A percentile compares a stretch with the other conserved stretches of the same genome.
phyloP scores from a whole-genome alignment of 2,329 filamentous ascomycete genomes.

The Cladophialophora carrionii region DNA sequence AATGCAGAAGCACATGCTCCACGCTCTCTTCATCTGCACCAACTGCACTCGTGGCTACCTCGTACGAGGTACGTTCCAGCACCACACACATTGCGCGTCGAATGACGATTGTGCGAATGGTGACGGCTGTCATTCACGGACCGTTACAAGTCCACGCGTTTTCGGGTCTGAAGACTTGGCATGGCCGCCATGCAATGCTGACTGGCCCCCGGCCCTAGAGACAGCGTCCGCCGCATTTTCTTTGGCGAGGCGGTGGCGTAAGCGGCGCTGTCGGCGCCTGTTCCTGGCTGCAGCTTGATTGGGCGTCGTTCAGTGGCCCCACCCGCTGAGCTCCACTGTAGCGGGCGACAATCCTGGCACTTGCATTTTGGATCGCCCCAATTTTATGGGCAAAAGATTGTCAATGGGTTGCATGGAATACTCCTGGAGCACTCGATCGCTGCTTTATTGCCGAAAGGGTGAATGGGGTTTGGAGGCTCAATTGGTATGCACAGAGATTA shows the following conservation, averaged over 20 bases:
- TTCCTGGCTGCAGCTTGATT: slow-evolving; percentile 3
- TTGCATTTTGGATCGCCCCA: slow-evolving; percentile 8
- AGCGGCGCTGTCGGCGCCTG: slow-evolving; percentile 22
- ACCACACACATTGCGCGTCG: background rate
- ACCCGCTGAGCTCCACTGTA: background rate
- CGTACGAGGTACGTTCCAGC: background rate
- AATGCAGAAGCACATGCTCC: background rate
- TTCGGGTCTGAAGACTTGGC: background rate
- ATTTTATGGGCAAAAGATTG: slow-evolving; percentile 11
- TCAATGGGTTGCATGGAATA: slow-evolving; percentile 17
- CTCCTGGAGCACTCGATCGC: slow-evolving; percentile 7
- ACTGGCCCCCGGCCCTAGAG: slow-evolving; percentile 4
- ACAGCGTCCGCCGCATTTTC: slow-evolving; percentile 8
- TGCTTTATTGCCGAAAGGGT: background rate
- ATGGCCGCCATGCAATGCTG: background rate
- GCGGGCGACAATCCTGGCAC: slow-evolving; percentile 15
- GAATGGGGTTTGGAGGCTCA: slow-evolving; percentile 15
- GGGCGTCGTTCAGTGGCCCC: background rate
- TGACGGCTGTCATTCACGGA: background rate
- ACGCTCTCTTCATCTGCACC: background rate
- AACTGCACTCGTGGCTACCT: background rate
- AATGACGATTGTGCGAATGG: background rate
- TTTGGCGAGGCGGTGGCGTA: slow-evolving; percentile 18
- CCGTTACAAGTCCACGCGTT: background rate
- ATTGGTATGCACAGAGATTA: slow-evolving; percentile 1